Base-by-base conservation (phyloP, 2,329 filamentous ascomycete genomes). In the Pleoardoris graminearum region DNA sequence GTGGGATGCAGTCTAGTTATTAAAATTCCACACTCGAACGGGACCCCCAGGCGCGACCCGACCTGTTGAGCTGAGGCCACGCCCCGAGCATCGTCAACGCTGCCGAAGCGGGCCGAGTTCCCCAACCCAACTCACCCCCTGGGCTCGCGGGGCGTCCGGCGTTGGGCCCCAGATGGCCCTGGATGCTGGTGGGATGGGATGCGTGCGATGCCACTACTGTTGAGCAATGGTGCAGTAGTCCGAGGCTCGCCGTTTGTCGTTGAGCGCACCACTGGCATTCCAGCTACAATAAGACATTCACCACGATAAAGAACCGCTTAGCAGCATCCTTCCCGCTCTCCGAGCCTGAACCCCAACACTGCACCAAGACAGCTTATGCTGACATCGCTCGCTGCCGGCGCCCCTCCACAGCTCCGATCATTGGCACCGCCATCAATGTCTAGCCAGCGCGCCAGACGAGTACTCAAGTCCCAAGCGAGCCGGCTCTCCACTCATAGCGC, bases 21-120 rank as follows among this genome's bases (percentile, higher is more conserved):
- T 63, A 65, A 67, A 62, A 65, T 67, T 62, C 30, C 59, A 53
- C 29, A 21, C 47, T 55, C 57, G 60, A 63, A 52, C 50, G 56
- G 57, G 65, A 51, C 67, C 68, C 30, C 43, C 3, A 68, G 64
- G 67, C 67, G 61, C 55, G 61, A 63, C 63, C 67, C 67, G 62
- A 36, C 59, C 61, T 70, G 68, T 71, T 70, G 69, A 70, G 68
- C 67, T 62, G 65, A 66, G 60, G 59, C 67, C 68, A 47, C 38
- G 53, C 58, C 50, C 42, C 52, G 58, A 58, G 43, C 61, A 64
- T 65, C 61, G 57, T 61, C 63, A 60, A 62, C 65, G 58, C 65
- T 67, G 61, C 66, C 67, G 55, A 65, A 62, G 45, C 46, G 17
- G 60, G 64, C 51, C 54, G 64, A 61, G 59, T 33, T 41, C 22